Base-by-base conservation (phyloP, 1,284 basidiomycete genomes). In the Moesziomyces sp. region DNA sequence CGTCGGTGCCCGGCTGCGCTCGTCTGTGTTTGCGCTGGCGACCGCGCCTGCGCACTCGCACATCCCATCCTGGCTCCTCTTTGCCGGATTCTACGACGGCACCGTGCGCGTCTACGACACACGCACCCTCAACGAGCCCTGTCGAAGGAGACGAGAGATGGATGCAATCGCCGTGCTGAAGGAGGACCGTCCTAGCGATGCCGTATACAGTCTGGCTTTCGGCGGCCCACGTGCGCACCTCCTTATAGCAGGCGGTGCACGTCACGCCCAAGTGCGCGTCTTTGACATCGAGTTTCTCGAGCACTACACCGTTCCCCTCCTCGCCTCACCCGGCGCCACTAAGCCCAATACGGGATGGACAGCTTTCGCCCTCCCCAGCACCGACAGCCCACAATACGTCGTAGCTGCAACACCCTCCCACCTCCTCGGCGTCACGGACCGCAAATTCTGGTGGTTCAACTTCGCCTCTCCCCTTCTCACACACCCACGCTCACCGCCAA, bases 81-180 rank as follows among this genome's bases (percentile, higher is more conserved):
- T 74, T 38, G 72, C 58, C 2, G 75, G 75, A 3, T 74, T 61
- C 30, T 77, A 68, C 23, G 72, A 75, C 19, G 75, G 75, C 6
- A 40, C 58, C 0, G 67, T 77, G 6, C 38, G 75, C 10, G 64
- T 77, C 16, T 77, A 74, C 46, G 75, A 77, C 18, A 60, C 58
- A n/a, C 63, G 72, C 1, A 44, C 56, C 18, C 5, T 69, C 13
- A 9, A 45, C 8, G 30, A 10, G 38, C 48, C 46, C 1, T 38
- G 47, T 14, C 34, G 40, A 4, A 42, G 50, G 18, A 21, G 52
- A 9, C 47, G 35, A 13, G 24, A 54, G 38, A 24, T 67, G 24
- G 30, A 71, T n/a, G 59, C 67, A 2, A 52, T 75, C 8, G 58
- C 55, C 3, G 35, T 64, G 1, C 61, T 68, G 19, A 40, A 46